Conservation (phyloP, 768 basidiomycete species). For the Plicaturopsis crispa region DNA sequence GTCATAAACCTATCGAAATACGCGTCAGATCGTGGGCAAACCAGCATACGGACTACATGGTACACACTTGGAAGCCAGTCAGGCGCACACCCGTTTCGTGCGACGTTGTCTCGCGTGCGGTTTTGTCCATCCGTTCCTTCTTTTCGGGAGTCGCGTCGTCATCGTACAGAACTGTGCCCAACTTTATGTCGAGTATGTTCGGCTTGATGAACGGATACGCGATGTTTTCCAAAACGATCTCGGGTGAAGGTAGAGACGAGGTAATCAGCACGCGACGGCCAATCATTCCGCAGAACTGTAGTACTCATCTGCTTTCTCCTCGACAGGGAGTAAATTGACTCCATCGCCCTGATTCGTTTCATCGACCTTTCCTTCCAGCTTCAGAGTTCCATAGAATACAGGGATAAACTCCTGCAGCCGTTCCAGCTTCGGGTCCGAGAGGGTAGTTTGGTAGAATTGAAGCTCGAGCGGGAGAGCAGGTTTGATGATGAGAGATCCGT, state of each 20-base stretch:
- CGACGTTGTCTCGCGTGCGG: conserved; percentile 66
- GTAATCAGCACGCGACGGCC: too few species aligned
- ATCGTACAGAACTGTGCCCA: conserved; percentile 86
- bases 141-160: conserved; percentile 61
- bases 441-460: conserved; percentile 60
- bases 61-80: conserved; percentile 83
- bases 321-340: conserved; percentile 11
- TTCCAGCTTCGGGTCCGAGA: conserved; percentile 30
- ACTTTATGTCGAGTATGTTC: conserved; percentile 87
- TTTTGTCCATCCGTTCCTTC: conserved; percentile 64
- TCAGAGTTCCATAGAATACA: conserved; percentile 72
- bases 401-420: conserved; percentile 58
- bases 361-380: conserved; percentile 56
- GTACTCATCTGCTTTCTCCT: conserved; percentile 49
- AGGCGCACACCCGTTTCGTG: conserved; percentile 70
- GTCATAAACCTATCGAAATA: conserved; percentile 62
- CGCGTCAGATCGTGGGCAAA: background rate
- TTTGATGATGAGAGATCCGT: conserved; percentile 79
- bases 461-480: conserved; percentile 57
- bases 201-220: conserved; percentile 68
- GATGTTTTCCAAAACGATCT: conserved; percentile 79
- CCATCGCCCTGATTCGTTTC: conserved; percentile 19
- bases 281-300: too few species aligned
- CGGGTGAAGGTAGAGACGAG: too few species aligned
- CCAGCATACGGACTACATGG: background rate